Base-by-base conservation (phyloP, 345 rosid species). In the Moricandia moricandioides region DNA sequence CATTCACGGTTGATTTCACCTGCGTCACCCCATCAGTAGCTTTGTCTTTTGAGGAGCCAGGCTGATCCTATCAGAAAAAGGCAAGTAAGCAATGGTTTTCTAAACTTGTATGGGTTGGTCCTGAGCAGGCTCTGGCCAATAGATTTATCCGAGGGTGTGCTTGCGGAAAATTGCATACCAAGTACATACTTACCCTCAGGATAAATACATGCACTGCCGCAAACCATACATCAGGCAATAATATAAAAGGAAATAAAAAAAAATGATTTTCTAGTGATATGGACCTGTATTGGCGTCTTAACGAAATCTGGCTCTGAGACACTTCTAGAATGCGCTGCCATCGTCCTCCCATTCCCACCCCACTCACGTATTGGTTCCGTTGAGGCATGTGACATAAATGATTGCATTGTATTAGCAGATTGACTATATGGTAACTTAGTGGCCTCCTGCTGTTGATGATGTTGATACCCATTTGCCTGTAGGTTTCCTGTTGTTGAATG, bases 291-390 rank as follows among this genome's bases (percentile, higher is more conserved):
- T 30, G 86, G 87, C 72, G 79, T 89, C 80, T 83, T 83, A 65
- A 86, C 85, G 62, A 88, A 84, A 77, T 83, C 84, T 73, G 96
- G 93, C 82, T 88, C 93, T 40, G 93, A 88, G 33, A 84, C 84
- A 69, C 89, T 88, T 85, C 87, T 85, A 49, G 81, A 76, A 62
- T 85, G 89, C 31, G 5, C 35, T 24, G 59, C 72, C 84, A 81
- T 71, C 17, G 54, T 64, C 73, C 65, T 75, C 57, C 45, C 75
- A 65, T 81, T 84, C 59, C 76, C 85, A 65, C 74, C 75, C 87
- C 81, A 84, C 73, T 78, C 88, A 79, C 84, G 86, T 62, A 73
- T 62, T 58, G 85, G 87, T 73, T 90, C 89, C 78, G 82, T 64
- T 49, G 89, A 81, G 14, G 83, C 76, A 58, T 85, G 80, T 57